These are phyloP conservation scores for Calonectria naviculata DNA, from an alignment of 2,329 filamentous ascomycete species.

Conservation along the genomic window DNA sequence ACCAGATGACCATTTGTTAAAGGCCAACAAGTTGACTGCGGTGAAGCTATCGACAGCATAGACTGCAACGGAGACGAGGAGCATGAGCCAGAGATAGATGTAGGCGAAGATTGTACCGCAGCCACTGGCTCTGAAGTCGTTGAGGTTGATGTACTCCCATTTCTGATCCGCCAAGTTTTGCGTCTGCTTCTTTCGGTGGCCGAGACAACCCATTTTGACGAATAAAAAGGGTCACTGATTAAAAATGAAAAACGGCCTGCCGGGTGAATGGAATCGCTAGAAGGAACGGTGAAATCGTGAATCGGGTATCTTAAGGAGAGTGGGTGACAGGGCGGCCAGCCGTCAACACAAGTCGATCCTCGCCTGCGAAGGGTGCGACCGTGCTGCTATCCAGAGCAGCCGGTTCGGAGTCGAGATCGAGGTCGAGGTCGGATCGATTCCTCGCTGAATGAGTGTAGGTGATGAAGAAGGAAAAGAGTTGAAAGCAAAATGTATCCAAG, in stretches of 20 bases:
- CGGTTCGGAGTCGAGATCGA: slow-evolving; percentile 1
- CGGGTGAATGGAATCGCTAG: slow-evolving; percentile 19
- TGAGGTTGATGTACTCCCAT: slow-evolving; percentile 87
- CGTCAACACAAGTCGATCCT: slow-evolving; percentile 58
- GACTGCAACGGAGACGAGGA: slow-evolving; percentile 82
- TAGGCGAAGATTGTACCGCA: slow-evolving; percentile 85
- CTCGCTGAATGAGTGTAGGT: slow-evolving; percentile 8
- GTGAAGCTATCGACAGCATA: slow-evolving; percentile 94
- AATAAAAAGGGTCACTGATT: slow-evolving; percentile 2
- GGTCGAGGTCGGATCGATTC: background rate
- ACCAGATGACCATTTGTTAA: slow-evolving; percentile 88
- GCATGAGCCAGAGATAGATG: slow-evolving; percentile 83
- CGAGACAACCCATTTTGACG: slow-evolving; percentile 73
- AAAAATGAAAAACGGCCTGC: slow-evolving; percentile 18
- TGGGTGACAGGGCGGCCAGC: slow-evolving; percentile 42
- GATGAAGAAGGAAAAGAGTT: slow-evolving; percentile 24
- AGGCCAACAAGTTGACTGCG: slow-evolving; percentile 88
- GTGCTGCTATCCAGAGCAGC: slow-evolving; percentile 42
- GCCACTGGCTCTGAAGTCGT: slow-evolving; percentile 86
- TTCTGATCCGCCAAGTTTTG: slow-evolving; percentile 85
- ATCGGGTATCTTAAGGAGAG: slow-evolving; percentile 26
- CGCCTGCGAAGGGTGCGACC: slow-evolving; percentile 62
- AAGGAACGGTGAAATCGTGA: slow-evolving; percentile 19
- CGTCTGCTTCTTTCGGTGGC: slow-evolving; percentile 69
- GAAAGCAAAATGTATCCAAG: slow-evolving; percentile 21